Percentiles rank a stretch among this genome's conserved stretches.
Evolutionary conservation across 805 yeast genomes (phyloP).

Genomic region (Candida silvicultrix): DNA sequence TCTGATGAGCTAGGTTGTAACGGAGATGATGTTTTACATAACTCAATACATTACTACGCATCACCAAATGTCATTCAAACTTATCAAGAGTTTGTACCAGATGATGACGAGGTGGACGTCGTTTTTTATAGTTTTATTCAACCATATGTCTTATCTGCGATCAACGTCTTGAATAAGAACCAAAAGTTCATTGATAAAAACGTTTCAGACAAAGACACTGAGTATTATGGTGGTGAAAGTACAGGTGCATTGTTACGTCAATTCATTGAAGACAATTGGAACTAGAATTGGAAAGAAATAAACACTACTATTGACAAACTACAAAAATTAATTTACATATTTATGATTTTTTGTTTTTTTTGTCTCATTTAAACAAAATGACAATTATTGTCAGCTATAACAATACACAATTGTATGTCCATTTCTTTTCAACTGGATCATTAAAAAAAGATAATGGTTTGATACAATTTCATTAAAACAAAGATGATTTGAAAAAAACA

Average conservation of each 20-base stretch:
- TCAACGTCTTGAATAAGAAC: slow-evolving; percentile 24
- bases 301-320: background rate
- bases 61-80: slow-evolving; percentile 79
- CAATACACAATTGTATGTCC: slow-evolving; percentile 14
- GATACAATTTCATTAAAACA: slow-evolving; percentile 1
- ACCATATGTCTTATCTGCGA: slow-evolving; percentile 40
- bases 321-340: slow-evolving; percentile 4
- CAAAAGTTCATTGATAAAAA: slow-evolving; percentile 13
- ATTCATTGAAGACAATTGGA: slow-evolving; percentile 32
- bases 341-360: slow-evolving; percentile 7
- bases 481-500: background rate
- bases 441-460: slow-evolving; percentile 10
- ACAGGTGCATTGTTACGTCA: slow-evolving; percentile 39
- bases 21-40: slow-evolving; percentile 83
- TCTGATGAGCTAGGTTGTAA: slow-evolving; percentile 75
- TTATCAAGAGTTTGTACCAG: slow-evolving; percentile 25
- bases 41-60: slow-evolving; percentile 47
- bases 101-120: slow-evolving; percentile 46
- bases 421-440: background rate
- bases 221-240: slow-evolving; percentile 32
- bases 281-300: no score
- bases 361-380: background rate
- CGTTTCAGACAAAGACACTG: slow-evolving; percentile 31
- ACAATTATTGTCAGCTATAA: slow-evolving; percentile 7
- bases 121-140: slow-evolving; percentile 76